Conservation (phyloP, 257 asterid species). For the Solanum bukasovii region DNA sequence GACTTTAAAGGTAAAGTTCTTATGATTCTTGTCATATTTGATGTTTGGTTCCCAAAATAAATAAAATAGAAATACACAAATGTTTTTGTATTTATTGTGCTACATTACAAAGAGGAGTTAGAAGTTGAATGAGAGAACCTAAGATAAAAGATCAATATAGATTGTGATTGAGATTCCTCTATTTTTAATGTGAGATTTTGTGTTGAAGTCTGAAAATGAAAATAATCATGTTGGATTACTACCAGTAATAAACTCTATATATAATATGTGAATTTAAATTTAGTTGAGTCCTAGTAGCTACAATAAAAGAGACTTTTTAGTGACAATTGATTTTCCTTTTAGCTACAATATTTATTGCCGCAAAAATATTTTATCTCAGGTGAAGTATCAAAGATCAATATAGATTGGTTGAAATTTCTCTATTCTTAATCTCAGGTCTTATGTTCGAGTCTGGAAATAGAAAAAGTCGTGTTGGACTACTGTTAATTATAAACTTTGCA, state of each 20-base stretch:
- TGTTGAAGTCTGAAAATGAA: too few relatives aligned
- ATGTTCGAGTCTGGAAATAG: too few relatives aligned
- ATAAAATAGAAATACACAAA: background rate
- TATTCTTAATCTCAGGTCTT: too few relatives aligned
- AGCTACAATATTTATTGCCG: too few relatives aligned
- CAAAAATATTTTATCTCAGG: too few relatives aligned
- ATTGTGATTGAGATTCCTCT: background rate
- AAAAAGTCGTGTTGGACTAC: too few relatives aligned
- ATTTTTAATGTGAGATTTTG: rapidly evolving
- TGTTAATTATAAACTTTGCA: too few relatives aligned
- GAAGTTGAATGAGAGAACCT: background rate
- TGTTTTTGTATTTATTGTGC: background rate
- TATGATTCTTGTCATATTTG: background rate
- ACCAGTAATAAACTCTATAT: too few relatives aligned
- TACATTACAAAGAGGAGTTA: background rate
- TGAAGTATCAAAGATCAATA: too few relatives aligned
- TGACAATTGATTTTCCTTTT: too few relatives aligned
- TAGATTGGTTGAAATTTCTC: too few relatives aligned
- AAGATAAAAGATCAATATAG: background rate
- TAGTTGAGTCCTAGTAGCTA: background rate
- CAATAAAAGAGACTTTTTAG: too few relatives aligned
- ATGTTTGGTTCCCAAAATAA: background rate
- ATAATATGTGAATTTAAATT: background rate
- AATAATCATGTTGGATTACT: background rate
- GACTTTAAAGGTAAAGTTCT: background rate